These are phyloP conservation scores for Heracleum sosnowskyi DNA, from an alignment of 129 eudicot species.

Conservation along the genomic window DNA sequence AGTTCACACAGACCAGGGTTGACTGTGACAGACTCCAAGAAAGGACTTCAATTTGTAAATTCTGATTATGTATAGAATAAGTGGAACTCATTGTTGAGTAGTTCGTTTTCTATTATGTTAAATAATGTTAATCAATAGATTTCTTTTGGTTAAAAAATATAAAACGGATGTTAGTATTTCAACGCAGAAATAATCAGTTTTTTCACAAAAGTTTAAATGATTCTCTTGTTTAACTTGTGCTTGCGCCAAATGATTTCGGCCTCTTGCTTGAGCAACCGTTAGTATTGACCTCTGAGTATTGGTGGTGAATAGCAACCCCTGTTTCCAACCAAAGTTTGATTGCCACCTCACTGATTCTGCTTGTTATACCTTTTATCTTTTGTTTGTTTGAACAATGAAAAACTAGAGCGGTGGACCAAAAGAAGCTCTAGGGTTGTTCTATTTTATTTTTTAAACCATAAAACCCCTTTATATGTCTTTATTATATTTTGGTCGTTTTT, in stretches of 20 bases:
- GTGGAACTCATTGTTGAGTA: no score
- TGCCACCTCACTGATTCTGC: background rate
- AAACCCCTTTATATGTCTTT: no score
- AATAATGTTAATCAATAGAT: background rate
- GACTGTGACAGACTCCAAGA: no score
- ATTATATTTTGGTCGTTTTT: no score
- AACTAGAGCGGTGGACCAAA: background rate
- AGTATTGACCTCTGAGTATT: background rate
- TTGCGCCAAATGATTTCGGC: no score
- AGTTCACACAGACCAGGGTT: no score
- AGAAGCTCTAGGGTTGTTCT: background rate
- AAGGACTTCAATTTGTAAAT: no score
- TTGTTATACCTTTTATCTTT: background rate
- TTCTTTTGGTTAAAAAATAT: background rate
- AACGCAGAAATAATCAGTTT: no score
- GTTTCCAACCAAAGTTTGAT: background rate
- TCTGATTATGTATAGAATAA: no score
- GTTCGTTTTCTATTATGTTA: conserved; percentile 3
- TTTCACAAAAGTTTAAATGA: no score
- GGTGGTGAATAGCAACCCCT: conserved; percentile 1
- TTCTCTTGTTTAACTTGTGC: no score
- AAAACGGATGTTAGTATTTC: background rate
- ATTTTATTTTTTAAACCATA: no score
- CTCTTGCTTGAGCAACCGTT: background rate
- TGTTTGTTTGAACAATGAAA: background rate